Evolutionary conservation across 345 rosid species (phyloP).

Genomic region (Trapa bicornis): DNA sequence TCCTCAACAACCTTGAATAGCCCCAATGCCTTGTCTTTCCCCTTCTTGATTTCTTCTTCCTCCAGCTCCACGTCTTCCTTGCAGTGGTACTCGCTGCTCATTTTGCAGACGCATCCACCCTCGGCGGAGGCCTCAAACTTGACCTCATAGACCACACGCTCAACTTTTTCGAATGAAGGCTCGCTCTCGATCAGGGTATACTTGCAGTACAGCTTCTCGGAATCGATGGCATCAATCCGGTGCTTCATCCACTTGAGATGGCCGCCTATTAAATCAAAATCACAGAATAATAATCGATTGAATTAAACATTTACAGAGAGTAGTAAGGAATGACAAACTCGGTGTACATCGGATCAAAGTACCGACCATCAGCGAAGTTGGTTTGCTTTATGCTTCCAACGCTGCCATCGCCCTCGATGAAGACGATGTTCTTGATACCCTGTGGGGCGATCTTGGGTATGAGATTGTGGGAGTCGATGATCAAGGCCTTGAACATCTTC

Average conservation of each 20-base stretch:
- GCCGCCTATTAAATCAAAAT: background rate
- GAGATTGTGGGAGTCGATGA: conserved; percentile 14
- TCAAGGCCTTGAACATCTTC: conserved; percentile 16
- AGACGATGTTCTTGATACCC: conserved; percentile 10
- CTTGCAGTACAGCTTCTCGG: conserved; percentile 6
- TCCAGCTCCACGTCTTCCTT: conserved; percentile 8
- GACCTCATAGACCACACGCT: conserved; percentile 9
- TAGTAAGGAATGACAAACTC: background rate
- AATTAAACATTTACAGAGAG: too few species aligned
- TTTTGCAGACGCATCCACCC: conserved; percentile 26
- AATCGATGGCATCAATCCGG: conserved; percentile 7
- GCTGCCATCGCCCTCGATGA: conserved; percentile 27
- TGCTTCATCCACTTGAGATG: conserved; percentile 10
- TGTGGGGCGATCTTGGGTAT: conserved; percentile 20
- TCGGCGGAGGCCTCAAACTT: conserved; percentile 13
- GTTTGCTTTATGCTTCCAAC: conserved; percentile 20
- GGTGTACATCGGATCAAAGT: background rate
- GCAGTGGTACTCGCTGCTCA: conserved; percentile 14
- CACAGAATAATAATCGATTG: background rate
- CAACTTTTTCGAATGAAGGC: conserved; percentile 2
- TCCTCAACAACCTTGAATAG: conserved; percentile 25
- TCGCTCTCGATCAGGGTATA: conserved; percentile 14
- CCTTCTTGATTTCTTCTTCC: conserved; percentile 20
- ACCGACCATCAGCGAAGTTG: conserved; percentile 17
- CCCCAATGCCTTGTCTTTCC: conserved; percentile 12